Percentiles rank a stretch among this genome's conserved stretches.
Evolutionary conservation across 495 filamentous ascomycete genomes (phyloP).

Genomic region (Glonium stellatum): DNA sequence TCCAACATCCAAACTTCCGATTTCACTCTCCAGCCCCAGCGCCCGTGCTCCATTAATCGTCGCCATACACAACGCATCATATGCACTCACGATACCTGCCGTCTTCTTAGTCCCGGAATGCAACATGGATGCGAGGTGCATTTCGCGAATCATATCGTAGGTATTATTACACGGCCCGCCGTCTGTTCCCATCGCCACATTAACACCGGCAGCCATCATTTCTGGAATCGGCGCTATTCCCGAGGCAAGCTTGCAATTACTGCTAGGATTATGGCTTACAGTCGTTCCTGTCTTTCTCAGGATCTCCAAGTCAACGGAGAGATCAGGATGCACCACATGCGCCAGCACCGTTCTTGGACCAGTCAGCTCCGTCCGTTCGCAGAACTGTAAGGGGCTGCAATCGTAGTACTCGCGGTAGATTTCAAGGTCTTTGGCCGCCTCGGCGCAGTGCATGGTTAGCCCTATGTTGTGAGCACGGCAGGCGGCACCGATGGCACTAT

Average conservation of each 20-base stretch:
- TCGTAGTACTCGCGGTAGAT: not conserved
- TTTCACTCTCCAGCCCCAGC: constrained; percentile 11
- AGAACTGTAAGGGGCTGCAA: constrained; percentile 5
- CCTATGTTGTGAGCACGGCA: constrained; percentile 2
- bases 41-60: constrained; percentile 17
- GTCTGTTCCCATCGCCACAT: constrained; percentile 13
- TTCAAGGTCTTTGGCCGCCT: constrained; percentile 8
- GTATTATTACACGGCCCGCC: constrained; percentile 17
- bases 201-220: constrained; percentile 10
- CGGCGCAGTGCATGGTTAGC: constrained; percentile 16
- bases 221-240: constrained; percentile 11
- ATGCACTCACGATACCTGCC: constrained; percentile 4
- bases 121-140: constrained; percentile 13
- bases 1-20: constrained; percentile 15
- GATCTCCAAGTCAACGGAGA: constrained; percentile 10
- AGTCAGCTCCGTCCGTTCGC: not conserved
- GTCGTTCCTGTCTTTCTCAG: constrained; percentile 15
- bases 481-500: constrained; percentile 6
- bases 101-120: constrained; percentile 2
- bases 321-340: constrained; percentile 34
- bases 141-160: constrained; percentile 20
- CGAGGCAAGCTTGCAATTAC: constrained; percentile 10
- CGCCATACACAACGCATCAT: constrained; percentile 13
- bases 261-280: constrained; percentile 17
- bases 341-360: constrained; percentile 7